Conservation (phyloP, 2,329 filamentous ascomycete species). For the Aureobasidium vineae region DNA sequence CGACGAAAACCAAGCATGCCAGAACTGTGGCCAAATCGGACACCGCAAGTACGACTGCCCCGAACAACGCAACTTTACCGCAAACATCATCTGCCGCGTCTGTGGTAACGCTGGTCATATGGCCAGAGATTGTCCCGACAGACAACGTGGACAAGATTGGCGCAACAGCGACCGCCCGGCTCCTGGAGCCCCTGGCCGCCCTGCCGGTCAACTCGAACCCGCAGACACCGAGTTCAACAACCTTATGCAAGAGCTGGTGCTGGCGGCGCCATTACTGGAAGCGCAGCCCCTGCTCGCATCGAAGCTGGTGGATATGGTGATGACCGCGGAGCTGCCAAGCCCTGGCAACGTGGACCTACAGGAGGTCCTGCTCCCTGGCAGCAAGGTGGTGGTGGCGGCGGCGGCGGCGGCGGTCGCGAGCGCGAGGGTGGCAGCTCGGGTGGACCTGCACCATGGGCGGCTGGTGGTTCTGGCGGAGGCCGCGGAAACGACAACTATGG, state of each 20-base stretch:
- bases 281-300: constrained; percentile 70
- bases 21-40: constrained; percentile 98
- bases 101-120: constrained; percentile 98
- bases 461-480: constrained; percentile 27
- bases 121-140: constrained; percentile 95
- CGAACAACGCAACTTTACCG: constrained; percentile 97
- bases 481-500: constrained; percentile 31
- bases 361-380: constrained; percentile 53
- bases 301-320: constrained; percentile 63
- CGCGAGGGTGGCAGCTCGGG: constrained; percentile 28
- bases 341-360: constrained; percentile 84
- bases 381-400: constrained; percentile 29
- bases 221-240: constrained; percentile 95
- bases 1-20: constrained; percentile 98
- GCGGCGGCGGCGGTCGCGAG: constrained; percentile 29
- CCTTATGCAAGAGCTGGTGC: constrained; percentile 96
- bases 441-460: constrained; percentile 25
- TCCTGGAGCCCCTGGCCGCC: constrained; percentile 46
- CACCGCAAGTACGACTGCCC: constrained; percentile 99
- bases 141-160: constrained; percentile 87
- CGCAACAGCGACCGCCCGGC: constrained; percentile 65
- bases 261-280: constrained; percentile 58
- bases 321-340: constrained; percentile 62
- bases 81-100: constrained; percentile 97
- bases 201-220: constrained; percentile 59